These are phyloP conservation scores for Scenedesmus sp. DNA, from an alignment of 163 green algal species.

Conservation along the genomic window DNA sequence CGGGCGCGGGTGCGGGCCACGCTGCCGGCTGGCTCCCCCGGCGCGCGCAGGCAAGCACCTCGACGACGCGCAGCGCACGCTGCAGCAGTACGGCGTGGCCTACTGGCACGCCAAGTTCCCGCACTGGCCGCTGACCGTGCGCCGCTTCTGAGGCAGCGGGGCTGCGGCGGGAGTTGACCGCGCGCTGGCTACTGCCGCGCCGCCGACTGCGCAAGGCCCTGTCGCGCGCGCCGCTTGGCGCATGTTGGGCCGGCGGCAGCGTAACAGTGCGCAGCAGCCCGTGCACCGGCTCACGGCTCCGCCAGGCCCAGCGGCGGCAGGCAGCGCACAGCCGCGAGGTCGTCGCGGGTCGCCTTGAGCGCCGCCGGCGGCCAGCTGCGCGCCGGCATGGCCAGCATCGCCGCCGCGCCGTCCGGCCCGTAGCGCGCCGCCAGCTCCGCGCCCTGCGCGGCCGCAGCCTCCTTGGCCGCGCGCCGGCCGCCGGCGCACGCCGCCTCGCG, in stretches of 20 bases:
- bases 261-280: no score
- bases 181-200: not conserved
- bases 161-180: no score
- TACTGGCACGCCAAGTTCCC: constrained; percentile 94
- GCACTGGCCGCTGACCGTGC: constrained; percentile 86
- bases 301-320: not conserved
- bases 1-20: not conserved
- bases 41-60: constrained; percentile 61
- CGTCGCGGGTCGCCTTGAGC: constrained; percentile 18
- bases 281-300: not conserved
- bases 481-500: not conserved
- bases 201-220: no score
- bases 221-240: no score
- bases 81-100: constrained; percentile 90
- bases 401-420: constrained; percentile 22
- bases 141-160: constrained; percentile 20
- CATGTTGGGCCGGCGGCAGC: no score
- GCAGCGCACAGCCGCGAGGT: constrained; percentile 13
- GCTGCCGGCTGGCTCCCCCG: constrained; percentile 26
- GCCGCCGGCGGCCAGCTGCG: not conserved
- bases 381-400: constrained; percentile 25
- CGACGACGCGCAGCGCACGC: constrained; percentile 86
- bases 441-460: not conserved
- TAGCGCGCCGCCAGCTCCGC: constrained; percentile 8
- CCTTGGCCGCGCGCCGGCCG: not conserved